Percentiles rank a stretch among this genome's conserved stretches.
Evolutionary conservation across 2,329 filamentous ascomycete species (phyloP).

Genomic region (Fusarium mangiferae): DNA sequence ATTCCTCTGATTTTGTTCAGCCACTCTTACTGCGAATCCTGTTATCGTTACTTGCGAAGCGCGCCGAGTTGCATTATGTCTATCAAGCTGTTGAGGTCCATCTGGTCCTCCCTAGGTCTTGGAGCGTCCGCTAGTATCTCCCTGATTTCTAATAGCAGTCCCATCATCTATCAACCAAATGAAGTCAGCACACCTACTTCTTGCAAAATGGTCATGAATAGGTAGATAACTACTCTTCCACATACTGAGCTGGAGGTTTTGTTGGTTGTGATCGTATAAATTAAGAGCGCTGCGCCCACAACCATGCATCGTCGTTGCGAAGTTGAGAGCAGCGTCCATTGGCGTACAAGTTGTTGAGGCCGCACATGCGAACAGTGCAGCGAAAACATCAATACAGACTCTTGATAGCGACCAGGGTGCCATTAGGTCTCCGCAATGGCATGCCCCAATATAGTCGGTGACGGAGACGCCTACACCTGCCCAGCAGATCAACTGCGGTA

Average conservation of each 20-base stretch:
- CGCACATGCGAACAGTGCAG: background rate
- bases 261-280: background rate
- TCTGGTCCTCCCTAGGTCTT: background rate
- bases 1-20: background rate
- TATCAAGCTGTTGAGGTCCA: background rate
- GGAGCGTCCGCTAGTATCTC: background rate
- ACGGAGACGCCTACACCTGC: background rate
- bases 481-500: background rate
- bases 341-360: background rate
- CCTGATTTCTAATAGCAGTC: background rate
- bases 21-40: background rate
- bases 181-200: background rate
- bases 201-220: background rate
- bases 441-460: background rate
- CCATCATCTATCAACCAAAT: background rate
- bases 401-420: background rate
- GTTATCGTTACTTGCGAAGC: accelerated
- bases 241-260: accelerated
- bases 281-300: background rate
- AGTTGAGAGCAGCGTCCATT: background rate
- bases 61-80: background rate
- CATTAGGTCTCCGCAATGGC: background rate
- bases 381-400: accelerated
- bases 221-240: background rate
- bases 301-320: background rate